Evolutionary conservation across 2,329 filamentous ascomycete species (phyloP).

Genomic region (Penicillium italicum): DNA sequence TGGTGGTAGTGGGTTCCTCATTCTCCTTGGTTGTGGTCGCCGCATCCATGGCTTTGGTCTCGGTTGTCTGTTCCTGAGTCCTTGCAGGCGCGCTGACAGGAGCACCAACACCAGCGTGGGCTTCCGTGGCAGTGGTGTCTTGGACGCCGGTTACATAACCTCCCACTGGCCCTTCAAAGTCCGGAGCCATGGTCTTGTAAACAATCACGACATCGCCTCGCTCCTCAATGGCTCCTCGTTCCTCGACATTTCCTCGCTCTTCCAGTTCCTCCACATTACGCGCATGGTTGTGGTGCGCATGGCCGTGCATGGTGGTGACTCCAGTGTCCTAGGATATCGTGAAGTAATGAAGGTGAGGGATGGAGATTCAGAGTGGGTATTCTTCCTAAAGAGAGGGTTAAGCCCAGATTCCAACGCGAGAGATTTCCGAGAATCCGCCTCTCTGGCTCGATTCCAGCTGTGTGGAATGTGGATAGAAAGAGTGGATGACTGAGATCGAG

Average conservation of each 20-base stretch:
- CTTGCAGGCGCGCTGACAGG: slow-evolving; percentile 24
- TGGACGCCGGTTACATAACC: slow-evolving; percentile 44
- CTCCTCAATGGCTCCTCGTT: slow-evolving; percentile 5
- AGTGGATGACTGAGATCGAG: slow-evolving; percentile 25
- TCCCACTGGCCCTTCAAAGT: slow-evolving; percentile 51
- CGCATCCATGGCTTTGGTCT: slow-evolving; percentile 13
- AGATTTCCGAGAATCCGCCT: slow-evolving; percentile 14
- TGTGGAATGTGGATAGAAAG: slow-evolving; percentile 27
- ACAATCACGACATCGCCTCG: slow-evolving; percentile 35
- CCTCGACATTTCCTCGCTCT: slow-evolving; percentile 9
- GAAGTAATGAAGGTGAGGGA: neutral
- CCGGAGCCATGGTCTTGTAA: slow-evolving; percentile 52
- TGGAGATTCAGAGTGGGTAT: neutral
- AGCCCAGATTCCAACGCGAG: slow-evolving; percentile 20
- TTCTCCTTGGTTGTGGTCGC: slow-evolving; percentile 1
- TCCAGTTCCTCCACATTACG: slow-evolving; percentile 22
- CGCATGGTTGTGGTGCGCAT: slow-evolving; percentile 30
- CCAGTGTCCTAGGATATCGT: neutral
- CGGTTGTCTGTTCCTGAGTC: slow-evolving; percentile 15
- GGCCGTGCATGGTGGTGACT: slow-evolving; percentile 31
- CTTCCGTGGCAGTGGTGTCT: slow-evolving; percentile 11
- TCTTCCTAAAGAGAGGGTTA: slow-evolving; percentile 8
- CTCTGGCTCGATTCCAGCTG: slow-evolving; percentile 8
- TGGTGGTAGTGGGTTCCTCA: slow-evolving; percentile 12
- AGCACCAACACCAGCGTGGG: slow-evolving; percentile 26